phyloP scores from a whole-genome alignment of 202 grass and related monocot species.

The Cymbopogon flexuosus region DNA sequence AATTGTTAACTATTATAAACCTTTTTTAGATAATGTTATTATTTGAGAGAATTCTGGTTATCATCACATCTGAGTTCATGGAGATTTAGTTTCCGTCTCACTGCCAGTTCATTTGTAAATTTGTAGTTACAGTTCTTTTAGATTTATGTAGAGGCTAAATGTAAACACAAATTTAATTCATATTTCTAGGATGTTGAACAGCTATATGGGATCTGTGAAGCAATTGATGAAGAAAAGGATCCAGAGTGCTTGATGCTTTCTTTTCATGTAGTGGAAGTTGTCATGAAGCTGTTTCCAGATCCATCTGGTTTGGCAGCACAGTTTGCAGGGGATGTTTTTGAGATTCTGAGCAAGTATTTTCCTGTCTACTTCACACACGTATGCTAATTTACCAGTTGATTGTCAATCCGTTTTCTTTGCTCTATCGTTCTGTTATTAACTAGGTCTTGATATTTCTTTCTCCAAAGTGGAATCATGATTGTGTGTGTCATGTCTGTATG shows the following conservation, averaged over 20 bases:
- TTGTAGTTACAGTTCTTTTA: background rate
- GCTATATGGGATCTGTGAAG: slow-evolving; percentile 60
- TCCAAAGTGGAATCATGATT: slow-evolving; percentile 11
- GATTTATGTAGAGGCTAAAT: slow-evolving; percentile 21
- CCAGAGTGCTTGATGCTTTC: slow-evolving; percentile 75
- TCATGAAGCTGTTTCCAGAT: slow-evolving; percentile 57
- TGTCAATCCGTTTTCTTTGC: slow-evolving; percentile 17
- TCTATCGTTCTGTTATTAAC: slow-evolving; percentile 7
- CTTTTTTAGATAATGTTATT: background rate
- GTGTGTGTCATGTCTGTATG: slow-evolving; percentile 4
- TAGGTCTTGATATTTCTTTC: slow-evolving; percentile 20
- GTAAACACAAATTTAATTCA: slow-evolving; percentile 27
- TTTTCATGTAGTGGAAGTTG: slow-evolving; percentile 64
- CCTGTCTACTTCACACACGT: slow-evolving; percentile 96
- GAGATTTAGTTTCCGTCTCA: slow-evolving; percentile 10
- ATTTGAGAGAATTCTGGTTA: background rate
- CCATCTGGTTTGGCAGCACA: slow-evolving; percentile 53
- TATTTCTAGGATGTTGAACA: slow-evolving; percentile 66
- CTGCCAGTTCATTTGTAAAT: background rate
- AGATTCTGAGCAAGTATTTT: slow-evolving; percentile 88
- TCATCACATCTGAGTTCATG: slow-evolving; percentile 7
- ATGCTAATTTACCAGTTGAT: slow-evolving; percentile 38
- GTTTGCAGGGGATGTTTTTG: slow-evolving; percentile 65
- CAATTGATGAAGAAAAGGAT: slow-evolving; percentile 91
- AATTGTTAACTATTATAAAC: background rate